Evolutionary conservation across 2,329 filamentous ascomycete genomes (phyloP), one percentile per base, ranked within the genome.

Genomic region (Aspergillus melleus): DNA sequence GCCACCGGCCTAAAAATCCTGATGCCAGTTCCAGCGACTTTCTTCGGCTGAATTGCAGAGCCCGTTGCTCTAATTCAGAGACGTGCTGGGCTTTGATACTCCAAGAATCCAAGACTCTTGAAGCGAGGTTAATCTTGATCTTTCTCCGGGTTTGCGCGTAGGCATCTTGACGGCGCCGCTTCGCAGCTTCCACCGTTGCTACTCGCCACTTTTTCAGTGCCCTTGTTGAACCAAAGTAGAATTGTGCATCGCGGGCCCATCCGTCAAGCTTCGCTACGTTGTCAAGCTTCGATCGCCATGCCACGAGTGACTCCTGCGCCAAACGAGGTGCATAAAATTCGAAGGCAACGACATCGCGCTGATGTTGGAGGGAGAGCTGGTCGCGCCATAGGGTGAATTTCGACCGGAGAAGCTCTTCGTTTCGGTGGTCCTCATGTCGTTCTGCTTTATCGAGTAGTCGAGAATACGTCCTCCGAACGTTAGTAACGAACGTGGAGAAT

Each of bases 231-330:
- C 83, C 67, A 42, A 84, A 82, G 68, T 85, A 88, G 64, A 83
- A 87, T 11, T 78, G 74, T 24, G 84, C 84, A 69, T 84, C 80
- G n/a, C 72, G 72, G 26, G 84, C 81, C 83, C 82, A 84, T 24
- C 74, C 75, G 49, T 83, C 77, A 49, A 87, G 70, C 64, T 81
- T 77, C 26, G 72, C 67, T 11, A 81, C 70, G 62, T 84, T 78
- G 16, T 77, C 71, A 12, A 68, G 62, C 52, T 72, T 74, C 8
- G 68, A 68, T 47, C 59, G 71, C 78, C 77, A 80, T 46, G 72
- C 67, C 20, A 69, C 67, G 16, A 81, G 61, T 19, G 75, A 74
- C 60, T 79, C 78, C 54, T 77, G 72, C 51, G 72, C 68, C 22
- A 80, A 64, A 22, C 75, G 75, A 24, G 77, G 77, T 4, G 73